A percentile compares a stretch with the other conserved stretches of the same genome.
Conservation (phyloP, 768 basidiomycete species). For the Kwoniella botswanensis region DNA sequence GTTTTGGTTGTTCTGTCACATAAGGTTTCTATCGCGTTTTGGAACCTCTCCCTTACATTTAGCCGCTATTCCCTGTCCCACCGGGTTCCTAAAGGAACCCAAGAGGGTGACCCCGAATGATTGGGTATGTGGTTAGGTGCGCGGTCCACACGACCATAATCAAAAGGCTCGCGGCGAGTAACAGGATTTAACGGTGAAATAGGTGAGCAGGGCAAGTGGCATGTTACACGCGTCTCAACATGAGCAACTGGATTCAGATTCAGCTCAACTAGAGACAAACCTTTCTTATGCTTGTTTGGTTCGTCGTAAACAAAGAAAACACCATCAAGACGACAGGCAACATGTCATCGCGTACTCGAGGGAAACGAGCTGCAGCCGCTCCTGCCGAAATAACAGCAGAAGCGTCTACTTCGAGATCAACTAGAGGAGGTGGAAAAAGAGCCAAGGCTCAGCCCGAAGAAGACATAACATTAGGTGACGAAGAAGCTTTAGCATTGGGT, state of each 20-base stretch:
- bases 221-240: background rate
- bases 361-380: conserved; percentile 11
- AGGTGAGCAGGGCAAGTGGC: background rate
- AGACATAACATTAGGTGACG: conserved; percentile 9
- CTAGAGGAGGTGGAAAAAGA: background rate
- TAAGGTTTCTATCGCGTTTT: background rate
- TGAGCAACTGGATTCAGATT: background rate
- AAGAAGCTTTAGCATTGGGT: conserved; percentile 21
- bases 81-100: background rate
- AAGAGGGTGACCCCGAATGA: background rate
- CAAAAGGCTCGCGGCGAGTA: too few species aligned
- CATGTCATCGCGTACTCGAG: conserved; percentile 23
- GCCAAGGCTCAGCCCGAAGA: conserved; percentile 23
- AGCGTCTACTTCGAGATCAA: conserved; percentile 16
- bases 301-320: background rate
- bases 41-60: background rate
- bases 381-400: background rate
- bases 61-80: background rate
- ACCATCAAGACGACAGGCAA: background rate
- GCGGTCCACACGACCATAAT: too few species aligned
- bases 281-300: too few species aligned
- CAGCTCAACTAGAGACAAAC: too few species aligned
- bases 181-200: too few species aligned
- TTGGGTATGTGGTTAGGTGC: background rate
- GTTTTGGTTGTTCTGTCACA: background rate